Conservation (phyloP, 192 early-diverging fungal species). For the Phycomyces nitens region DNA sequence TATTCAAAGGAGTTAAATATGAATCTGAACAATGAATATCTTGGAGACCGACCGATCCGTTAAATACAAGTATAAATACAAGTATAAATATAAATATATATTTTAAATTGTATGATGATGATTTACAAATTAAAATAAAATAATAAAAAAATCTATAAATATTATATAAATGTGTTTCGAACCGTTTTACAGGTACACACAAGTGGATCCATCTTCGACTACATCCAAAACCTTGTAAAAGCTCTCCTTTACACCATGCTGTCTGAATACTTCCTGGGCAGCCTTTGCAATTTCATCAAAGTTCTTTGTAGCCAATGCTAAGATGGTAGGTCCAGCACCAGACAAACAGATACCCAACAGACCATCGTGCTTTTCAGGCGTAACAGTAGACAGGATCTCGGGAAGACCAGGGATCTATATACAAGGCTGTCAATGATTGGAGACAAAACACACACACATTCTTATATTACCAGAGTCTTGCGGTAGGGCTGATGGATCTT, state of each 20-base stretch:
- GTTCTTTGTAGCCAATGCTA: constrained; percentile 80
- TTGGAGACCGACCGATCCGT: too few species aligned
- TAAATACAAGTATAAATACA: too few species aligned
- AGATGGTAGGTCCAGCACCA: constrained; percentile 95
- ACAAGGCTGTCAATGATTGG: not conserved
- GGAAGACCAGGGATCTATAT: constrained; percentile 79
- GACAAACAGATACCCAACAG: constrained; percentile 90
- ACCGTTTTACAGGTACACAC: constrained; percentile 11
- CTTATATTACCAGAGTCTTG: constrained; percentile 69
- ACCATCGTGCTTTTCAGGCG: constrained; percentile 72
- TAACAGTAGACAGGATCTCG: constrained; percentile 74
- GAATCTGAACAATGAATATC: too few species aligned
- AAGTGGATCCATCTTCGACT: constrained; percentile 52
- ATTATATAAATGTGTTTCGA: not conserved
- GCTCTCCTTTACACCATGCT: constrained; percentile 53
- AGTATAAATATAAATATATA: too few species aligned
- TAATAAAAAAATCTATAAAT: not conserved
- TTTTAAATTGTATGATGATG: too few species aligned
- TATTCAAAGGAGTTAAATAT: too few species aligned
- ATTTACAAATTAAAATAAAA: not conserved
- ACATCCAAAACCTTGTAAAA: constrained; percentile 62
- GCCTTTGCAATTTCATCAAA: constrained; percentile 80
- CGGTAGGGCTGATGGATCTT: constrained; percentile 96
- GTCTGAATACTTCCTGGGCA: constrained; percentile 59
- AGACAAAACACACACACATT: too few species aligned